Base-by-base conservation (phyloP, 2,329 filamentous ascomycete genomes). In the Hypoxylon sp. region DNA sequence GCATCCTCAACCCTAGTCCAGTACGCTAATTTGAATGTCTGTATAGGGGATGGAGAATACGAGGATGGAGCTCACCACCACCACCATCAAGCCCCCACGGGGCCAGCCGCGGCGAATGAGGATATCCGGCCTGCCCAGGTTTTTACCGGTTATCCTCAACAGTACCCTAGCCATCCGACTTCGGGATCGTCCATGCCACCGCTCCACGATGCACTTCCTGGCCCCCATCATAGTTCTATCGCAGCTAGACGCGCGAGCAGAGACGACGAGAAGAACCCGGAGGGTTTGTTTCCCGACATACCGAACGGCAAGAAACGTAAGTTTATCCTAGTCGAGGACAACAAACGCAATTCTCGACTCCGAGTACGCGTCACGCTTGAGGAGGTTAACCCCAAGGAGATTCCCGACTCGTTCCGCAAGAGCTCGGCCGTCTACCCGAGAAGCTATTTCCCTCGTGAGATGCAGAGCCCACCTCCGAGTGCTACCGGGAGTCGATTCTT, bases 291-390 rank as follows among this genome's bases (percentile, higher is more conserved):
- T 77, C 92, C 93, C 50, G 91, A 95, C 69, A 86, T 97, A 54
- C 93, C 94, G 1, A 93, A 95, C 73, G 89, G 90, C 54, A 97
- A 97, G 81, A 92, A 93, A 74, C 91, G 94, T 75, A 98, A 97
- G 79, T 98, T 98, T 78, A 97, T 98, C 70, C 87, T 98, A 8
- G 93, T 98, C 26, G 94, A 97, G 69, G 94, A 98, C 76, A 89
- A 88, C 54, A 91, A 93, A 65, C 90, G 92, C 34, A 91, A 90
- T 54, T 90, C 88, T 52, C 87, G 93, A 43, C 89, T 97, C 1
- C 89, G 94, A 15, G 94, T 98, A 47, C 91, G 94, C 65, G 94
- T 97, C 53, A 95, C 91, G 67, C 87, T 99, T n/a, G 93, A 97
- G 74, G 89, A 90, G 46, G 93, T 97, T 71, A 91, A 97, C 76